These are phyloP conservation scores for Articulospora tetracladia DNA, from an alignment of 495 filamentous ascomycete species.

Conservation along the genomic window DNA sequence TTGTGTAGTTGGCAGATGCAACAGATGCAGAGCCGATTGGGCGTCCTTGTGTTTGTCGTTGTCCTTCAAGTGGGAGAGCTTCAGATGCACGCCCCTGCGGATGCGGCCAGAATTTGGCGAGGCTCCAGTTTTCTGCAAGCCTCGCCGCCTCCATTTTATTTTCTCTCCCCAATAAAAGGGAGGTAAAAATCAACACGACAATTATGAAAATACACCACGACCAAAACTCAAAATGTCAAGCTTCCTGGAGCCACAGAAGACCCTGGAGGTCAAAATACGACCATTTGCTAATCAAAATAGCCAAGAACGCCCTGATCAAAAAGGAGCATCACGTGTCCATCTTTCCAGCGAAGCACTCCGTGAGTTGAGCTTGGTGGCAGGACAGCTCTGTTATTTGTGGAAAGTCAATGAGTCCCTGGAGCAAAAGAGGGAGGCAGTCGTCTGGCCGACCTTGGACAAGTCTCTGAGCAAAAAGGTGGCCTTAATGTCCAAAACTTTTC, in stretches of 20 bases:
- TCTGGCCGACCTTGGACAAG: constrained; percentile 61
- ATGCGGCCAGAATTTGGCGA: constrained; percentile 9
- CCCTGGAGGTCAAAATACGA: constrained; percentile 45
- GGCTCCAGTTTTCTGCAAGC: constrained; percentile 8
- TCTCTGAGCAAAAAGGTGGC: constrained; percentile 55
- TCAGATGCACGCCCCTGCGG: too few species aligned
- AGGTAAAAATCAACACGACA: neutral
- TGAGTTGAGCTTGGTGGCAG: constrained; percentile 54
- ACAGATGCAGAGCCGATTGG: neutral
- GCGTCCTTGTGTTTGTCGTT: neutral
- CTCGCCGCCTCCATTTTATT: neutral
- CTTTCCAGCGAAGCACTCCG: constrained; percentile 62
- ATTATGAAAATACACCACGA: neutral
- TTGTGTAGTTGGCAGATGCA: constrained; percentile 13
- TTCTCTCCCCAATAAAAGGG: neutral
- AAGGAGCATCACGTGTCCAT: constrained; percentile 62
- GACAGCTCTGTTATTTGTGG: constrained; percentile 52
- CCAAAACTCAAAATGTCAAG: constrained; percentile 16
- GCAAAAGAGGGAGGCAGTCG: constrained; percentile 51
- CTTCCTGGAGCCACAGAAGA: constrained; percentile 30
- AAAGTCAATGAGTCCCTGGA: constrained; percentile 30
- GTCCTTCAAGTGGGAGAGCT: neutral
- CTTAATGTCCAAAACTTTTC: constrained; percentile 62
- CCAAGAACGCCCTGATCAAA: constrained; percentile 46
- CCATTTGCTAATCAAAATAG: constrained; percentile 46